Evolutionary conservation across 371 early-diverging fungal species (phyloP).

Genomic region (Mucor lusitanicus): DNA sequence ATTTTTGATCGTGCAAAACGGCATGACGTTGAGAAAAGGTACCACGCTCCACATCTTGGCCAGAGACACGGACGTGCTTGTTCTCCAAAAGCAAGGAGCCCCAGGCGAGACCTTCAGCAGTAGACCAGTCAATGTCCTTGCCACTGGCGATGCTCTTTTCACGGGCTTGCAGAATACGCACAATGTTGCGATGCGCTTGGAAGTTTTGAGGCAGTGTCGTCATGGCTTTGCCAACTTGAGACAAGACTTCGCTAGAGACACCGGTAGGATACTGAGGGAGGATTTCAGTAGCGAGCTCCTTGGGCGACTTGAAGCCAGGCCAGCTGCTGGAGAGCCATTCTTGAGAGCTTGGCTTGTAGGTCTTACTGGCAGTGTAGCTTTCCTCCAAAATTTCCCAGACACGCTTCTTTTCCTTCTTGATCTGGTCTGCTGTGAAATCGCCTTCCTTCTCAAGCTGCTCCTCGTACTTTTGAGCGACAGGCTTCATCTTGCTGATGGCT

Average conservation of each 20-base stretch:
- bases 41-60: conserved; percentile 97
- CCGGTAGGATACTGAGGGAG: conserved; percentile 78
- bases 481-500: conserved; percentile 80
- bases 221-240: conserved; percentile 80
- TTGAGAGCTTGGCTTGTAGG: conserved; percentile 83
- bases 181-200: conserved; percentile 83
- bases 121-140: conserved; percentile 91
- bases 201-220: conserved; percentile 84
- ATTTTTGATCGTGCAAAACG: conserved; percentile 92
- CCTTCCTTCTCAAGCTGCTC: conserved; percentile 82
- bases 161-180: conserved; percentile 81
- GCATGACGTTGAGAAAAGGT: conserved; percentile 98
- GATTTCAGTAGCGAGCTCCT: conserved; percentile 74
- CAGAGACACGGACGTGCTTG: conserved; percentile 27
- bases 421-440: conserved; percentile 78
- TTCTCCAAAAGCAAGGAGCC: conserved; percentile 80
- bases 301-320: conserved; percentile 84
- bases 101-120: conserved; percentile 94
- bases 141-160: conserved; percentile 77
- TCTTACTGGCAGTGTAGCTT: conserved; percentile 84
- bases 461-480: conserved; percentile 84
- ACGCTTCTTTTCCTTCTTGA: conserved; percentile 83
- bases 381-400: conserved; percentile 92
- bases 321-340: conserved; percentile 96
- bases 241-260: conserved; percentile 71